Percentiles rank a stretch among this genome's conserved stretches.
These are phyloP conservation scores for Hirschioporus abietinus DNA, from an alignment of 768 basidiomycete genomes.

Conservation along the genomic window DNA sequence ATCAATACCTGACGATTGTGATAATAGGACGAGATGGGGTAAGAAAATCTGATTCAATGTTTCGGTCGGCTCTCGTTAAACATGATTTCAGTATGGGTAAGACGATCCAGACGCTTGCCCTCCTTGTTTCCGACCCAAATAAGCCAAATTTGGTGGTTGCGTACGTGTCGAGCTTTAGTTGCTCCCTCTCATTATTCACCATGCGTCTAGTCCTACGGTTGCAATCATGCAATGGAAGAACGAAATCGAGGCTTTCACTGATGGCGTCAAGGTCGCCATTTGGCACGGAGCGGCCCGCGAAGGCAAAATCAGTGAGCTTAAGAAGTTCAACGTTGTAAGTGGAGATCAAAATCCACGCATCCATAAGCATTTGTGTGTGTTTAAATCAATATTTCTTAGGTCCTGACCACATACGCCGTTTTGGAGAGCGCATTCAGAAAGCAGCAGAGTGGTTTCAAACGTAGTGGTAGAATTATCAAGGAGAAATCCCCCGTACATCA, in stretches of 20 bases:
- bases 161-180: slow-evolving; percentile 36
- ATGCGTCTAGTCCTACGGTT: slow-evolving; percentile 37
- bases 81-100: slow-evolving; percentile 68
- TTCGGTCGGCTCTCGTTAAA: slow-evolving; percentile 10
- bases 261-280: slow-evolving; percentile 78
- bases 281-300: slow-evolving; percentile 86
- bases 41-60: slow-evolving; percentile 21
- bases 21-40: slow-evolving; percentile 86
- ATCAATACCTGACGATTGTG: slow-evolving; percentile 9
- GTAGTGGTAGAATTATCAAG: slow-evolving; percentile 76
- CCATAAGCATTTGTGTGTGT: background rate
- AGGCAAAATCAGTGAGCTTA: slow-evolving; percentile 57
- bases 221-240: slow-evolving; percentile 84
- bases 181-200: slow-evolving; percentile 3
- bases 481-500: slow-evolving; percentile 83
- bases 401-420: slow-evolving; percentile 84
- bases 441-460: slow-evolving; percentile 88
- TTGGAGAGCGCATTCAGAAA: slow-evolving; percentile 90
- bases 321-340: slow-evolving; percentile 83
- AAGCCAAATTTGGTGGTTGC: slow-evolving; percentile 92
- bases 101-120: slow-evolving; percentile 93
- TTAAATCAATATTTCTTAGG: slow-evolving; percentile 32
- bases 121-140: slow-evolving; percentile 71
- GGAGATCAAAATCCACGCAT: slow-evolving; percentile 4
- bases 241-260: slow-evolving; percentile 84